These are phyloP conservation scores for Bryoglossum gracile DNA, from an alignment of 495 filamentous ascomycete genomes.

Conservation along the genomic window DNA sequence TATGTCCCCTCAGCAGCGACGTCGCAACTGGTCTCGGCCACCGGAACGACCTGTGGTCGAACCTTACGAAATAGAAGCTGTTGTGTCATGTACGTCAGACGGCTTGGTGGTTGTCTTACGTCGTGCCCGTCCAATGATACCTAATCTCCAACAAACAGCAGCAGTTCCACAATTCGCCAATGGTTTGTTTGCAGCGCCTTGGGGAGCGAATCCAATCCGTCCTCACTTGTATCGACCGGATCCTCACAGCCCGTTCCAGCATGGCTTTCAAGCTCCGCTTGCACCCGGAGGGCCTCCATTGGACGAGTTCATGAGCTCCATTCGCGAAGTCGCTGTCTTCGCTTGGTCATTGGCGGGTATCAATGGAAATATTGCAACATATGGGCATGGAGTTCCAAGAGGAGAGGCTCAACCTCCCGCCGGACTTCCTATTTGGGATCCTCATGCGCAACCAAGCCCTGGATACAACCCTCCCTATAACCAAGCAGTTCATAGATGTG, in stretches of 20 bases:
- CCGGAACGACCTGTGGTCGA: constrained; percentile 13
- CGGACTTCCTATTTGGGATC: constrained; percentile 50
- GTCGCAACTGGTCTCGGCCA: background rate
- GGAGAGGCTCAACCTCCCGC: constrained; percentile 52
- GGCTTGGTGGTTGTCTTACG: constrained; percentile 80
- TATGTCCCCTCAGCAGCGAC: background rate
- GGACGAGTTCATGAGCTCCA: constrained; percentile 67
- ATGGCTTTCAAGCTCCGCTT: constrained; percentile 15
- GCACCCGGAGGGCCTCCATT: constrained; percentile 40
- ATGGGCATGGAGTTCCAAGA: constrained; percentile 51
- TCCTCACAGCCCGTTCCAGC: constrained; percentile 32
- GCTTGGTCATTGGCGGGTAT: constrained; percentile 77
- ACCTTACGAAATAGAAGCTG: constrained; percentile 69
- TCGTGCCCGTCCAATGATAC: constrained; percentile 63
- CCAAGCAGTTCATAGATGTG: constrained; percentile 18
- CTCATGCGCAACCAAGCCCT: constrained; percentile 8
- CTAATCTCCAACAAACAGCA: constrained; percentile 41
- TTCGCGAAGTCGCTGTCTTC: constrained; percentile 78
- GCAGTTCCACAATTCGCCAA: constrained; percentile 47
- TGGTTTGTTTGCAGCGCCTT: constrained; percentile 72
- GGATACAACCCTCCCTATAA: constrained; percentile 12
- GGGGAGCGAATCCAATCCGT: constrained; percentile 47
- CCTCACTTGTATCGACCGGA: constrained; percentile 18
- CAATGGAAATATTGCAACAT: constrained; percentile 65
- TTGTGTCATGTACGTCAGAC: constrained; percentile 86